phyloP scores from a whole-genome alignment of 352 stramenopile species.

The Pythium coloratum region DNA sequence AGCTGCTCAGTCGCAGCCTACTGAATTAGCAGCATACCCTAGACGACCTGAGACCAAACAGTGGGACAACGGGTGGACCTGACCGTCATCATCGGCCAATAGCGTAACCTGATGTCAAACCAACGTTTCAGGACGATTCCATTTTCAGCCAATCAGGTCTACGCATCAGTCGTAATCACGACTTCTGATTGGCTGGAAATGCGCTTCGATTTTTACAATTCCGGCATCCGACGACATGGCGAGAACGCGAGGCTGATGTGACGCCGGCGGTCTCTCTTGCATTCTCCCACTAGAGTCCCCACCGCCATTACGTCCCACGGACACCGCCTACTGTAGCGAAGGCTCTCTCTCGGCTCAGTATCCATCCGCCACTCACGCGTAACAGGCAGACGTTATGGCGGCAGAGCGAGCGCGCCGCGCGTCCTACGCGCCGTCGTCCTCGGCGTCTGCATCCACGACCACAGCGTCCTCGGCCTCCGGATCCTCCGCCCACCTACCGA shows the following conservation, averaged over 20 bases:
- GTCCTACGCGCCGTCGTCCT: constrained; percentile 10
- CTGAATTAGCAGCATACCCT: neutral
- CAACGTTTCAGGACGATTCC: neutral
- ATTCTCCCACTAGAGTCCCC: neutral
- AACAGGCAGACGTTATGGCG: neutral
- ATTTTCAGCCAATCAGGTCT: constrained; percentile 12
- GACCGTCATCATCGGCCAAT: constrained; percentile 5
- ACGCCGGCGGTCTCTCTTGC: neutral
- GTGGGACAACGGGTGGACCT: neutral
- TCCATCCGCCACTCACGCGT: neutral
- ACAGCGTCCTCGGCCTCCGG: constrained; percentile 14
- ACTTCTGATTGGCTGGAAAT: constrained; percentile 13
- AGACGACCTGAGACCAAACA: neutral
- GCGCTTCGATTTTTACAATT: constrained; percentile 8
- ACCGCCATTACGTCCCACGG: too few relatives aligned
- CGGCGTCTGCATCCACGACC: neutral
- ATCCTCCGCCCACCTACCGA: neutral
- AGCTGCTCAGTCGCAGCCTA: neutral
- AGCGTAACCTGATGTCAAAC: constrained; percentile 8
- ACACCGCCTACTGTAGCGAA: neutral
- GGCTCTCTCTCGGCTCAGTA: neutral
- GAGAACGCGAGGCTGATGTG: neutral
- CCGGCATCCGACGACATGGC: neutral
- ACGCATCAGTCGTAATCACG: too few relatives aligned
- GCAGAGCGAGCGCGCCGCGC: neutral